Evolutionary conservation across 257 asterid species (phyloP).

Genomic region (Asclepias syriaca): DNA sequence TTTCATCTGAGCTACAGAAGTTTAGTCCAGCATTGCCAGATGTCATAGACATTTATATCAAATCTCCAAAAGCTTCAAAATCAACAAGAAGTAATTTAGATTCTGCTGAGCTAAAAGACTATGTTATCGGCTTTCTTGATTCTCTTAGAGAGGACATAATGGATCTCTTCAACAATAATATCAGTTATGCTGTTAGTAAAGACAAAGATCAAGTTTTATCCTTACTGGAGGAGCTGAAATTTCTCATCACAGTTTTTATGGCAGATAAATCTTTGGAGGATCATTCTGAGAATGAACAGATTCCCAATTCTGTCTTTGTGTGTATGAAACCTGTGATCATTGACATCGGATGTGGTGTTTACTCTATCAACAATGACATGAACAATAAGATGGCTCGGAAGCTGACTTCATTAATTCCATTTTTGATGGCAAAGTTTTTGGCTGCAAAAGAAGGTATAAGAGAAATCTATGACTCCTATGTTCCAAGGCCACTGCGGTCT

Average conservation of each 20-base stretch:
- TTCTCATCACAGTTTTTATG: not conserved
- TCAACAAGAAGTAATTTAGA: not conserved
- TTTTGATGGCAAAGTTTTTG: not conserved
- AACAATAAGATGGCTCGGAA: not conserved
- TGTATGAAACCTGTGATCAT: not conserved
- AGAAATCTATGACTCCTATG: no score
- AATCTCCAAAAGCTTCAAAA: not conserved
- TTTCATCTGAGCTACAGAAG: no score
- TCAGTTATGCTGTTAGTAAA: no score
- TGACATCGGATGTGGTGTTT: not conserved
- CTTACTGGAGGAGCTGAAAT: not conserved
- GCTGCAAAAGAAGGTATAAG: not conserved
- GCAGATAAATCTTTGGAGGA: not conserved
- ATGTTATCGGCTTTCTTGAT: no score
- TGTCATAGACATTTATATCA: not conserved
- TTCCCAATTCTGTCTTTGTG: not conserved
- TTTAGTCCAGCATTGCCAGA: not conserved
- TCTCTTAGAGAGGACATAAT: no score
- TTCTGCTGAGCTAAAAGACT: no score
- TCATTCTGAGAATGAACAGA: not conserved
- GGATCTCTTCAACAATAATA: no score
- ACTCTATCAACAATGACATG: not conserved
- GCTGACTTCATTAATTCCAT: not conserved
- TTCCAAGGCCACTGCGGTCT: not conserved
- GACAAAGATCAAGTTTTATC: no score